Conservation (phyloP, 805 yeast genomes). For the Blastobotrys parvus region DNA sequence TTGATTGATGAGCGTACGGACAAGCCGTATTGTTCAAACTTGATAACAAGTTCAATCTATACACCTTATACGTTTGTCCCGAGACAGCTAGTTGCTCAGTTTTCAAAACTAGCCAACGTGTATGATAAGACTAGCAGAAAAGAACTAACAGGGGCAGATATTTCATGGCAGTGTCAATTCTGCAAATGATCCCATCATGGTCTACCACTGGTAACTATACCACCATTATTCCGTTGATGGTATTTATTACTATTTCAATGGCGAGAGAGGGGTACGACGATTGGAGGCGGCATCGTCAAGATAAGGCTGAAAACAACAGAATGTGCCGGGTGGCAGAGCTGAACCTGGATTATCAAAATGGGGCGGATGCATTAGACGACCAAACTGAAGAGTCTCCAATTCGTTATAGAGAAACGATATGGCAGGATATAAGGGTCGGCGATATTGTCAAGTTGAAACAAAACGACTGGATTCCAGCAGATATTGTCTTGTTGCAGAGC, state of each 20-base stretch:
- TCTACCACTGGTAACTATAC: conserved; percentile 95
- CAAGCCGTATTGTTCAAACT: conserved; percentile 54
- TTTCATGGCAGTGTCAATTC: conserved; percentile 78
- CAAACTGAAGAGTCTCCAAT: conserved; percentile 17
- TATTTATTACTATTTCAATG: conserved; percentile 84
- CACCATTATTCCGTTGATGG: conserved; percentile 79
- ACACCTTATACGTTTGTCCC: conserved; percentile 76
- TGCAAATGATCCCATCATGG: conserved; percentile 96
- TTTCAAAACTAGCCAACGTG: conserved; percentile 85
- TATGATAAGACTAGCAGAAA: conserved; percentile 9
- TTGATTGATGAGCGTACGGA: conserved; percentile 64
- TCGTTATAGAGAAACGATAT: conserved; percentile 33
- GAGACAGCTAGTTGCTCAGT: conserved; percentile 81
- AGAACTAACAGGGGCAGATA: conserved; percentile 31
- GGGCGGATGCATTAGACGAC: neutral
- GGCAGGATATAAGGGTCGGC: conserved; percentile 86
- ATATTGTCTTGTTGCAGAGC: conserved; percentile 62
- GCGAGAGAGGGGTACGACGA: conserved; percentile 93
- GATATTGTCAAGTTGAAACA: conserved; percentile 63
- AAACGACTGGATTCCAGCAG: conserved; percentile 95
- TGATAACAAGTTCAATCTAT: conserved; percentile 81
- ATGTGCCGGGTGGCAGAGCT: conserved; percentile 1
- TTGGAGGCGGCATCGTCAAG: conserved; percentile 76
- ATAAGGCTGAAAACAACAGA: conserved; percentile 72
- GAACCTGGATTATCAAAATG: neutral